Percentiles rank a stretch among this genome's conserved stretches.
These are phyloP conservation scores for Trichoderma erinaceum DNA, from an alignment of 495 filamentous ascomycete genomes.

Conservation along the genomic window DNA sequence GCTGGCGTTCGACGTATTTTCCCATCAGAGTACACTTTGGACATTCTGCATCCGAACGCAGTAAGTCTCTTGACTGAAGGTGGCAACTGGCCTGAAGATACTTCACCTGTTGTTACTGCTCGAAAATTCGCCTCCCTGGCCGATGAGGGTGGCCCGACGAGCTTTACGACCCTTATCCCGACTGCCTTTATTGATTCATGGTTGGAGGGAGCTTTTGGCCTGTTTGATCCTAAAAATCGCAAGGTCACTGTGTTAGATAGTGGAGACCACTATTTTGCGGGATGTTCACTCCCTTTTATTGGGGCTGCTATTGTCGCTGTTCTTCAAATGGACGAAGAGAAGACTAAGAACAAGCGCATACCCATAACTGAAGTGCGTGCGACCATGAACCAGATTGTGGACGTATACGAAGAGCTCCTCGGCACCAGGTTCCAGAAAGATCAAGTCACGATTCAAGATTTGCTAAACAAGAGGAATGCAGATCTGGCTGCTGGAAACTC, in stretches of 20 bases:
- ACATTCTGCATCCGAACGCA: neutral
- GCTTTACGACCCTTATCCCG: neutral
- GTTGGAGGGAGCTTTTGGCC: conserved; percentile 1
- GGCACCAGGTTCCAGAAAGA: neutral
- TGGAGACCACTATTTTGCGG: neutral
- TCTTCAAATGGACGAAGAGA: neutral
- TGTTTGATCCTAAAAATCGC: neutral
- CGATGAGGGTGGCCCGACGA: neutral
- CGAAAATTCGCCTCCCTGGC: neutral
- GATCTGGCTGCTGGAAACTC: neutral
- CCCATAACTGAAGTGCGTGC: neutral
- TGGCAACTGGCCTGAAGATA: neutral
- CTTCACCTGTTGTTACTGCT: neutral
- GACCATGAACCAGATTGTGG: neutral
- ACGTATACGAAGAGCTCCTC: neutral
- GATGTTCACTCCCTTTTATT: neutral
- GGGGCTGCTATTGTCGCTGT: conserved; percentile 1
- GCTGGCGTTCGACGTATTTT: neutral
- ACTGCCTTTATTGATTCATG: neutral
- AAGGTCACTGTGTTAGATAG: neutral
- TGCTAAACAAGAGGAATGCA: neutral
- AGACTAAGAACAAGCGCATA: neutral
- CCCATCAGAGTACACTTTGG: neutral
- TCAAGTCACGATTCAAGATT: neutral
- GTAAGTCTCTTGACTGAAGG: neutral